Evolutionary conservation across 2,329 filamentous ascomycete genomes (phyloP), one percentile per base, ranked within the genome.

Genomic region (Fusarium lyarnte): DNA sequence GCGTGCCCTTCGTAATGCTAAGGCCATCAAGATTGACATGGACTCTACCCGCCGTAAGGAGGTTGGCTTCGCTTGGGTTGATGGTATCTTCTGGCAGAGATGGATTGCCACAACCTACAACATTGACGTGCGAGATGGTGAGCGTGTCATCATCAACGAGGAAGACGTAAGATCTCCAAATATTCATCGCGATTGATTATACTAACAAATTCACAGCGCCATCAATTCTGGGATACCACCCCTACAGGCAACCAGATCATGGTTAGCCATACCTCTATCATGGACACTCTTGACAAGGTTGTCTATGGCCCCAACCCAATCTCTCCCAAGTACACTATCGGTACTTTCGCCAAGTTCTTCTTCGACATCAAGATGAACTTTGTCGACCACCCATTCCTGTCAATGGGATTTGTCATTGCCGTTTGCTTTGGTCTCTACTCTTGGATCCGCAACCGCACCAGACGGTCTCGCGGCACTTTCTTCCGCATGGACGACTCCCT

Each of bases 61-160:
- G 79, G 94, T 98, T 45, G 90, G 90, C 13, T 99, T 99, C 82
- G 96, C 96, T 17, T 99, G 96, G 96, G 94, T 98, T 17, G 96
- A 99, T 80, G 94, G 95, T 55, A 89, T 94, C 12, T 98, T 98
- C 82, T 99, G 96, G 96, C 95, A 98, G 82, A 90, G 95, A 70
- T 99, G 96, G 96, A 90, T 99, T 73, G 89, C 92, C 74, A 95
- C 92, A n/a, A 98, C 95, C 0, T 99, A 97, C 79, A 95, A 95
- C 60, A 92, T 98, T 74, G 93, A 97, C 76, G 91, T 96, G 69
- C 91, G 89, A 78, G 91, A 96, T 70, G 95, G 95, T 52, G 96
- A 98, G 81, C 90, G 94, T 70, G 93, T 99, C 61, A 92, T 99
- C 66, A 96, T 99, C 83, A 98, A 98, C 75, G 96, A 99, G 77